Percentiles rank a stretch among this genome's conserved stretches.
Conservation (phyloP, 371 early-diverging fungal species). For the Actinomortierella ambigua region DNA sequence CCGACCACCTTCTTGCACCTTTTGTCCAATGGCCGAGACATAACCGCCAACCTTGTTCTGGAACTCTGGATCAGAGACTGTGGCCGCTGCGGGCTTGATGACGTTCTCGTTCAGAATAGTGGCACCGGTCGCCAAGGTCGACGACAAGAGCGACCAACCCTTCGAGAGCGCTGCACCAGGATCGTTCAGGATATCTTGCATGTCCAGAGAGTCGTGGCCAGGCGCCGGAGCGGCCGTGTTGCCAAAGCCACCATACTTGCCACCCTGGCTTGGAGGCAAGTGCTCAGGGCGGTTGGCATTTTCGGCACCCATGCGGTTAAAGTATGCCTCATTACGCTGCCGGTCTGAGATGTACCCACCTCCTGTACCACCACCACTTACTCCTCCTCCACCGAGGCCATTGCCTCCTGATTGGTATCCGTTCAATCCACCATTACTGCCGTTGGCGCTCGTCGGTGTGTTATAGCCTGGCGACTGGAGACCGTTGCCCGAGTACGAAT, state of each 20-base stretch:
- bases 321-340: constrained; percentile 74
- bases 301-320: constrained; percentile 61
- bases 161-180: constrained; percentile 82
- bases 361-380: constrained; percentile 8
- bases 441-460: constrained; percentile 14
- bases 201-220: constrained; percentile 47
- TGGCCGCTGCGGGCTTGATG: constrained; percentile 85
- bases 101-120: constrained; percentile 78
- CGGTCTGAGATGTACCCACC: constrained; percentile 46
- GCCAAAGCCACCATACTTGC: constrained; percentile 91
- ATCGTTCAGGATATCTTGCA: constrained; percentile 81
- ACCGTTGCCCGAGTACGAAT: constrained; percentile 9
- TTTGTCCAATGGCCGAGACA: constrained; percentile 71
- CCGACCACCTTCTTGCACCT: constrained; percentile 48
- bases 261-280: constrained; percentile 92
- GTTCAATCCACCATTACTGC: constrained; percentile 5
- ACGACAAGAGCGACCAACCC: constrained; percentile 82
- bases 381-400: constrained; percentile 5
- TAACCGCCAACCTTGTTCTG: constrained; percentile 72
- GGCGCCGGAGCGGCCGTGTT: constrained; percentile 48
- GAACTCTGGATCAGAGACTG: constrained; percentile 88
- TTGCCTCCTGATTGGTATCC: constrained; percentile 10
- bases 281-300: constrained; percentile 70
- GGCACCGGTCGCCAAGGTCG: constrained; percentile 68
- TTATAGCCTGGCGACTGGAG: constrained; percentile 21